These are phyloP conservation scores for Dioscorea zingiberensis DNA, from an alignment of 106 monocot species.

Conservation along the genomic window DNA sequence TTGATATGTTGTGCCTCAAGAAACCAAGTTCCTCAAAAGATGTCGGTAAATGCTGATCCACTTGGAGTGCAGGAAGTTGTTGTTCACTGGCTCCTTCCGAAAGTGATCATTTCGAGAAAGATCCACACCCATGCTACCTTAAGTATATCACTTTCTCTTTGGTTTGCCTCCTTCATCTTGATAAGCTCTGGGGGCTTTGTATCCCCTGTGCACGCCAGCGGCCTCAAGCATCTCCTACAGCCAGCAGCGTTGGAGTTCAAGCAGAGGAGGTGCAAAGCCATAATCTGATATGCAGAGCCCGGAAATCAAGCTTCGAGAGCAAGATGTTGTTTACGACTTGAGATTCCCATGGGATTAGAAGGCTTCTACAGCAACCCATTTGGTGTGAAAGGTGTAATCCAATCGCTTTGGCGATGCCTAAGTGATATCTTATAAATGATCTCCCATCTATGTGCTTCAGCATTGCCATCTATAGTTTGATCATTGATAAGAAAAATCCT, in stretches of 20 bases:
- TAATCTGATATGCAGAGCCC: constrained; percentile 79
- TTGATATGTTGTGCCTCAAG: constrained; percentile 63
- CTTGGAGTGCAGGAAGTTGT: constrained; percentile 20
- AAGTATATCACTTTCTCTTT: constrained; percentile 68
- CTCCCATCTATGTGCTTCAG: constrained; percentile 70
- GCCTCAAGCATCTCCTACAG: constrained; percentile 86
- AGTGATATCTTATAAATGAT: constrained; percentile 51
- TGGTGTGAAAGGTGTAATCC: constrained; percentile 88
- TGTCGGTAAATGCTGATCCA: constrained; percentile 46
- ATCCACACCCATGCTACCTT: constrained; percentile 89
- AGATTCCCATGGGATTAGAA: constrained; percentile 86
- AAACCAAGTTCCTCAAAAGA: constrained; percentile 47
- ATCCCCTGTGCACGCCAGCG: constrained; percentile 53
- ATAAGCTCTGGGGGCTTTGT: constrained; percentile 91
- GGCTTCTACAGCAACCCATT: constrained; percentile 51
- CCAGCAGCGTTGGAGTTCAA: constrained; percentile 48
- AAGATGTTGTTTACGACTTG: constrained; percentile 78
- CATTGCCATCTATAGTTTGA: constrained; percentile 39
- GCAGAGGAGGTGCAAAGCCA: constrained; percentile 74
- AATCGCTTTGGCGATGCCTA: constrained; percentile 74
- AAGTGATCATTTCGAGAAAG: constrained; percentile 76
- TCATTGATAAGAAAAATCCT: background rate
- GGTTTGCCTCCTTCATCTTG: constrained; percentile 71
- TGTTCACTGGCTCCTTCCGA: constrained; percentile 43
- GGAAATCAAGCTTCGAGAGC: constrained; percentile 49